Percentiles rank a stretch among this genome's conserved stretches.
Evolutionary conservation across 1,139 yeast genomes (phyloP).

Genomic region (Blastobotrys raffinosifermentans): DNA sequence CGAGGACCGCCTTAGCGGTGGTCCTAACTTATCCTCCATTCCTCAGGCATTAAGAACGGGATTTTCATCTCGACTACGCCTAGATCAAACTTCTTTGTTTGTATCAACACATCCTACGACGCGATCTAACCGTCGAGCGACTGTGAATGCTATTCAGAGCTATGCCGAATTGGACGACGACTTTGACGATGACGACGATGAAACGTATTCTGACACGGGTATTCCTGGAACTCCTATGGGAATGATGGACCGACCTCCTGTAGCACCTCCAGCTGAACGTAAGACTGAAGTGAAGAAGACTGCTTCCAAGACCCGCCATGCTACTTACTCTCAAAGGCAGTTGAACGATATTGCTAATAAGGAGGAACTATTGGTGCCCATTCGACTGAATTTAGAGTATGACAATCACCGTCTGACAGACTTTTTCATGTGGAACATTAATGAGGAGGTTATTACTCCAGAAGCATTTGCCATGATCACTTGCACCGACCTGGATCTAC

Average conservation of each 20-base stretch:
- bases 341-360: constrained; percentile 32
- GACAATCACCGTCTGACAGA: constrained; percentile 63
- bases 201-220: constrained; percentile 13
- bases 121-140: constrained; percentile 71
- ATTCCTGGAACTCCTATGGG: constrained; percentile 6
- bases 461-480: constrained; percentile 75
- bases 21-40: constrained; percentile 19
- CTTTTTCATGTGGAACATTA: constrained; percentile 83
- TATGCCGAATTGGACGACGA: constrained; percentile 82
- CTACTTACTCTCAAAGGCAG: constrained; percentile 32
- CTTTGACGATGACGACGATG: constrained; percentile 63
- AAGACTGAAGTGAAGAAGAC: constrained; percentile 25
- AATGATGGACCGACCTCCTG: constrained; percentile 3
- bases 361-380: constrained; percentile 59
- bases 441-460: constrained; percentile 71
- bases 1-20: background rate
- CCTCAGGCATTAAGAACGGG: constrained; percentile 79
- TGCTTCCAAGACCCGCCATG: constrained; percentile 29
- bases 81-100: constrained; percentile 62
- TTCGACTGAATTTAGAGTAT: constrained; percentile 67
- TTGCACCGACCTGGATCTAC: constrained; percentile 78
- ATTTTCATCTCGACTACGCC: constrained; percentile 56
- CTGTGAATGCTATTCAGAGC: constrained; percentile 52
- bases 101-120: constrained; percentile 67
- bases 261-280: constrained; percentile 9